phyloP scores from a whole-genome alignment of 2,329 filamentous ascomycete genomes.

The Penicillium janthinellum region DNA sequence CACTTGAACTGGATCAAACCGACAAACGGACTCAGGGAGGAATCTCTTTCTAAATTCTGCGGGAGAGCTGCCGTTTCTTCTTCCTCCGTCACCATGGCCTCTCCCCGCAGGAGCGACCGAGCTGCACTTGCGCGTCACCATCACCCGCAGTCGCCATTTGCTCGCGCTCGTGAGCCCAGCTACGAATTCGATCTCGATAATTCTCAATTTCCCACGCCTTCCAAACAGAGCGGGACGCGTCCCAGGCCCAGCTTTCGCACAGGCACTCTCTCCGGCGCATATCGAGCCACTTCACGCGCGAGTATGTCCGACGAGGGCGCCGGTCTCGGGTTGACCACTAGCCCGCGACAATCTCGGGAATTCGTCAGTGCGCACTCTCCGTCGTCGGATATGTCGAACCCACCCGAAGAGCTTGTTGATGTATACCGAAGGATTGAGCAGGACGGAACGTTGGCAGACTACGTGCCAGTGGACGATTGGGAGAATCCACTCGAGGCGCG shows the following conservation, averaged over 20 bases:
- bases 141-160: constrained; percentile 36
- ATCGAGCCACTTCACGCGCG: constrained; percentile 37
- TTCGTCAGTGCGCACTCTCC: constrained; percentile 33
- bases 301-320: constrained; percentile 30
- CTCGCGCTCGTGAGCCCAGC: constrained; percentile 30
- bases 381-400: constrained; percentile 37
- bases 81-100: constrained; percentile 34
- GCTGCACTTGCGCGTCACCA: constrained; percentile 34
- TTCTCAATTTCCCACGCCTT: constrained; percentile 32
- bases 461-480: constrained; percentile 37
- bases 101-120: constrained; percentile 32
- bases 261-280: constrained; percentile 44
- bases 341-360: constrained; percentile 33
- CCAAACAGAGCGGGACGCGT: constrained; percentile 32
- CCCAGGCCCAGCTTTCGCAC: constrained; percentile 40
- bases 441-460: constrained; percentile 39
- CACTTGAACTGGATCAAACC: neutral
- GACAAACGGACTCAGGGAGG: neutral
- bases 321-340: constrained; percentile 29
- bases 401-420: constrained; percentile 43
- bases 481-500: constrained; percentile 16
- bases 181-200: constrained; percentile 32
- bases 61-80: constrained; percentile 10
- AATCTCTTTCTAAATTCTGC: neutral
- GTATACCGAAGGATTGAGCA: constrained; percentile 44